These are phyloP conservation scores for Monosporozyma aquatica DNA, from an alignment of 805 yeast genomes.

Conservation along the genomic window DNA sequence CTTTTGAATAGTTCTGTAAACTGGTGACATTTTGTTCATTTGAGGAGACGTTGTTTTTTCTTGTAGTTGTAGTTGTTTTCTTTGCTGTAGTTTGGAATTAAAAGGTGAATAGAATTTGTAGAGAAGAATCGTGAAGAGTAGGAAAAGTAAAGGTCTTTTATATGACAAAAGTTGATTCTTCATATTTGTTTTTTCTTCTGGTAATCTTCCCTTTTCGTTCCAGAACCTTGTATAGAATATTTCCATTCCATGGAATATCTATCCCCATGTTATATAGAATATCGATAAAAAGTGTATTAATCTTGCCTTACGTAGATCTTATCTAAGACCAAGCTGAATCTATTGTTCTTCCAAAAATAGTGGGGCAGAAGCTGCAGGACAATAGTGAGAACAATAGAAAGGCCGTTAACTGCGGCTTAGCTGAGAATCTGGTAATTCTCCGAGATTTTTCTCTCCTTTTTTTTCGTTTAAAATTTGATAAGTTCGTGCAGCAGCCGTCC, in stretches of 20 bases:
- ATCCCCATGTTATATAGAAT: neutral
- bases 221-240: too few species aligned
- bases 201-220: too few species aligned
- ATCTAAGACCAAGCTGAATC: neutral
- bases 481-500: too few species aligned
- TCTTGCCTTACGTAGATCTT: neutral
- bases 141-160: neutral
- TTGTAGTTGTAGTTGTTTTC: neutral
- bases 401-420: neutral
- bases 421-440: neutral
- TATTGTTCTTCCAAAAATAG: neutral
- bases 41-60: neutral
- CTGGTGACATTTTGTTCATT: slow-evolving; percentile 4
- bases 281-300: neutral
- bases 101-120: neutral
- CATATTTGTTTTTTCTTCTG: neutral
- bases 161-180: neutral
- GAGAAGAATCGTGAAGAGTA: neutral
- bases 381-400: neutral
- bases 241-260: neutral
- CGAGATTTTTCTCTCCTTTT: neutral
- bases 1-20: slow-evolving; percentile 40
- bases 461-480: neutral
- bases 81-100: neutral
- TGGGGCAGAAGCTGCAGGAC: too few species aligned